Evolutionary conservation across 805 yeast genomes (phyloP).

Genomic region (Cephaloascus fragrans): DNA sequence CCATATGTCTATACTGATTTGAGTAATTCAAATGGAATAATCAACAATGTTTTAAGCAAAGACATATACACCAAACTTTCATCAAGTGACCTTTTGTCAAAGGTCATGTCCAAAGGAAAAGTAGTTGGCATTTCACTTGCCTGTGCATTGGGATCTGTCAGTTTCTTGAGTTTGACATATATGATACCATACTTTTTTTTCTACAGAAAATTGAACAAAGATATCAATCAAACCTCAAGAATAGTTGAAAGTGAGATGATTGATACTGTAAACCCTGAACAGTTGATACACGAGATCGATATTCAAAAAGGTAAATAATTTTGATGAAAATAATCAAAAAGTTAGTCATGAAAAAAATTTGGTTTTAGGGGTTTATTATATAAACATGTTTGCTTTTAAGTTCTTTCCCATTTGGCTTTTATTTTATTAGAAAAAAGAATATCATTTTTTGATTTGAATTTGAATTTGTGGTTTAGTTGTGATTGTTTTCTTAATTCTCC

Average conservation of each 20-base stretch:
- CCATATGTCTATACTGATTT: constrained; percentile 45
- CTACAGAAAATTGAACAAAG: constrained; percentile 16
- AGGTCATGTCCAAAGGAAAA: constrained; percentile 24
- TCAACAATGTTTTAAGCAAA: constrained; percentile 21
- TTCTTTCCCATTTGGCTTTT: no score
- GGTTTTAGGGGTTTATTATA: neutral
- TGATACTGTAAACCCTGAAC: constrained; percentile 32
- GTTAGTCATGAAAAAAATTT: no score
- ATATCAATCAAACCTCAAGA: constrained; percentile 16
- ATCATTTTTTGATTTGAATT: neutral
- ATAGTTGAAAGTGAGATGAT: constrained; percentile 34
- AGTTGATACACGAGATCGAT: constrained; percentile 33
- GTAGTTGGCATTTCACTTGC: constrained; percentile 36
- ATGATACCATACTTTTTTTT: constrained; percentile 27
- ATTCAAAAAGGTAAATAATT: constrained; percentile 19
- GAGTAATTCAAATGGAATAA: constrained; percentile 14
- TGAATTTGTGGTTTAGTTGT: no score
- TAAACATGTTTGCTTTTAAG: neutral
- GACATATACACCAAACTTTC: constrained; percentile 25
- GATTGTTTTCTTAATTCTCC: no score
- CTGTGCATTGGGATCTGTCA: constrained; percentile 33
- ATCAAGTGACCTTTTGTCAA: constrained; percentile 17
- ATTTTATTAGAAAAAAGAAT: no score
- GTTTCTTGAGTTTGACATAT: constrained; percentile 28
- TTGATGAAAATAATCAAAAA: no score